Base-by-base conservation (phyloP, 257 asterid genomes). In the Echites panduratus region DNA sequence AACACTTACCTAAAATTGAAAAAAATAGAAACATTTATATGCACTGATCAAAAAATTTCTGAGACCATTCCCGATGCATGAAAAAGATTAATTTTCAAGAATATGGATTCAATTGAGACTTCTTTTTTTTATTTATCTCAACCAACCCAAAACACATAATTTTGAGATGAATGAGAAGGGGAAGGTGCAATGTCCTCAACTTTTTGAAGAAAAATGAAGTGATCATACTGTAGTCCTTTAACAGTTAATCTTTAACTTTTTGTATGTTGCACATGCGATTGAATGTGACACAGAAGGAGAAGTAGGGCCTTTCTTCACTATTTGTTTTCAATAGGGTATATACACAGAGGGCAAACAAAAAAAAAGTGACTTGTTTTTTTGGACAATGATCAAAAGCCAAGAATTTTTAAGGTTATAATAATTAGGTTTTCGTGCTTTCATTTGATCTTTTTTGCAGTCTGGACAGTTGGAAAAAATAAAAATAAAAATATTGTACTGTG, bases 271-370 rank as follows among this genome's bases (percentile, higher is more conserved):
- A 64, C 69, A 38, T 64, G 69, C 69, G 24, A 64, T 22, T 12
- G 57, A 66, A 66, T 66, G 38, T 65, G 27, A 22, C 56, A 40
- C 35, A 44, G 71, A 66, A 47, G 72, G 29, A 68, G n/a, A 68
- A 41, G 72, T 41, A 38, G 68, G 50, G 2, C 50, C 70, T 32
- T 32, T 32, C 70, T 63, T 65, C 70, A 65, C 47, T 43, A 17
- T 22, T 29, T 64, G 67, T 29, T 61, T 16, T 24, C 41, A 32
- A 32, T 32, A 29, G 17, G 67, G 67, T 13, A 4, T 61, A 32
- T 13, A 4, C 29, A 38, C n/a, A 35, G 26, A 63, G 13, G 68
- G 14, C 68, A 63, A 65, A 32, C 16, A 35, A 11, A 43, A 65
- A 64, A n/a, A 32, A 32, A 32, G 48, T 38, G 27, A 9, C 27